Evolutionary conservation across 108 stramenopile genomes (phyloP).

Genomic region (Bacterosira constricta): DNA sequence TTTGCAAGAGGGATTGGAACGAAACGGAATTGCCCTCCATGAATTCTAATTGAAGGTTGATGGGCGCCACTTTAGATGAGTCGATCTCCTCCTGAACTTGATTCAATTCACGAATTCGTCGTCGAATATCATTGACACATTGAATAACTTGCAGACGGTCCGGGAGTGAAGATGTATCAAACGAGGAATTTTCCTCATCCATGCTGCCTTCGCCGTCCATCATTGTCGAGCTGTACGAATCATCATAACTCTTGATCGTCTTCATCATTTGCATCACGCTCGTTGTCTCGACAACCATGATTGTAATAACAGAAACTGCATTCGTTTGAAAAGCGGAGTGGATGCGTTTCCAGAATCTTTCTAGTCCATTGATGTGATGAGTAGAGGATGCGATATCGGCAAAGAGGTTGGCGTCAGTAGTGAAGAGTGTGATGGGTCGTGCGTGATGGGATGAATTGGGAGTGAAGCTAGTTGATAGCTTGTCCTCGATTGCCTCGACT

Average conservation of each 20-base stretch:
- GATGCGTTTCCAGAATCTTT: conserved; percentile 36
- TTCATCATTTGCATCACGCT: conserved; percentile 22
- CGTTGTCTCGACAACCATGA: conserved; percentile 33
- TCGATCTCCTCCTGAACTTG: conserved; percentile 2
- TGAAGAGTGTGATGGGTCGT: conserved; percentile 38
- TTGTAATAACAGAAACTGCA: conserved; percentile 11
- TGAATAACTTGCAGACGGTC: conserved; percentile 28
- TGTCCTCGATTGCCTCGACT: conserved; percentile 25
- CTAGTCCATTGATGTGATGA: conserved; percentile 24
- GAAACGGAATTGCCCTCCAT: conserved; percentile 37
- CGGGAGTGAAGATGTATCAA: conserved; percentile 1
- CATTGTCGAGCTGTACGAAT: conserved; percentile 3
- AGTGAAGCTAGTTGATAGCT: neutral
- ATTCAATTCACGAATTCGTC: conserved; percentile 28
- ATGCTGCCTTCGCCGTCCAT: neutral
- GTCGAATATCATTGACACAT: conserved; percentile 31
- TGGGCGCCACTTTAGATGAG: conserved; percentile 4
- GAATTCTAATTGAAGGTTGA: conserved; percentile 36
- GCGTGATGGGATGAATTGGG: neutral
- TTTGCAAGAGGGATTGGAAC: conserved; percentile 40
- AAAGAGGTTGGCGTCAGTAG: conserved; percentile 50
- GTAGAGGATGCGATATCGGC: conserved; percentile 27
- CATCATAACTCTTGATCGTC: neutral
- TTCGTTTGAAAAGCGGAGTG: conserved; percentile 10
- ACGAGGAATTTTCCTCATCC: too few species aligned